These are phyloP conservation scores for Colletotrichum sojae DNA, from an alignment of 2,329 filamentous ascomycete species.

Conservation along the genomic window DNA sequence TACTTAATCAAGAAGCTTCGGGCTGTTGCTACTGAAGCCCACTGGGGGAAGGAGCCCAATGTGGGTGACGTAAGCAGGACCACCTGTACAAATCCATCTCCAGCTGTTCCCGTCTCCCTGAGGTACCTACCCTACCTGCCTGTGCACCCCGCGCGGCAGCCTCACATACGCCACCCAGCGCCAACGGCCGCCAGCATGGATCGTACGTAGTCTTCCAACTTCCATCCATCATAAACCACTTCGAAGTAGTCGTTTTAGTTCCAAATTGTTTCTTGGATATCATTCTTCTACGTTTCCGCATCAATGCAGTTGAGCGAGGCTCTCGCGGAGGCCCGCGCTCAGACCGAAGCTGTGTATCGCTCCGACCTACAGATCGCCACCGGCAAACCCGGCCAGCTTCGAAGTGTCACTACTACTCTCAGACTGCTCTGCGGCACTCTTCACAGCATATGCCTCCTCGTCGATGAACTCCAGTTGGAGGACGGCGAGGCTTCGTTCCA, in stretches of 20 bases:
- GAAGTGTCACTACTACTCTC: slow-evolving; percentile 2
- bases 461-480: slow-evolving; percentile 1
- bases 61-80: too few relatives aligned
- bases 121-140: too few relatives aligned
- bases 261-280: too few relatives aligned
- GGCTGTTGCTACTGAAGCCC: too few relatives aligned
- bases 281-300: too few relatives aligned
- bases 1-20: not conserved
- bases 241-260: too few relatives aligned
- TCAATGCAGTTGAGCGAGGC: not conserved
- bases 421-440: slow-evolving; percentile 14
- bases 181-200: too few relatives aligned
- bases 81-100: too few relatives aligned
- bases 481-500: not conserved
- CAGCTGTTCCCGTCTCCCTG: too few relatives aligned
- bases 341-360: not conserved
- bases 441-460: slow-evolving; percentile 13
- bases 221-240: too few relatives aligned
- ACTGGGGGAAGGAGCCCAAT: not conserved
- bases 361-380: not conserved
- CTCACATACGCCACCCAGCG: not conserved
- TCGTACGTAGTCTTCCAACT: too few relatives aligned
- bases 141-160: not conserved
- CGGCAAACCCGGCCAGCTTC: not conserved
- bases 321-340: slow-evolving; percentile 2